Evolutionary conservation across 2,329 filamentous ascomycete species (phyloP).

Genomic region (Aspergillus phoenicis): DNA sequence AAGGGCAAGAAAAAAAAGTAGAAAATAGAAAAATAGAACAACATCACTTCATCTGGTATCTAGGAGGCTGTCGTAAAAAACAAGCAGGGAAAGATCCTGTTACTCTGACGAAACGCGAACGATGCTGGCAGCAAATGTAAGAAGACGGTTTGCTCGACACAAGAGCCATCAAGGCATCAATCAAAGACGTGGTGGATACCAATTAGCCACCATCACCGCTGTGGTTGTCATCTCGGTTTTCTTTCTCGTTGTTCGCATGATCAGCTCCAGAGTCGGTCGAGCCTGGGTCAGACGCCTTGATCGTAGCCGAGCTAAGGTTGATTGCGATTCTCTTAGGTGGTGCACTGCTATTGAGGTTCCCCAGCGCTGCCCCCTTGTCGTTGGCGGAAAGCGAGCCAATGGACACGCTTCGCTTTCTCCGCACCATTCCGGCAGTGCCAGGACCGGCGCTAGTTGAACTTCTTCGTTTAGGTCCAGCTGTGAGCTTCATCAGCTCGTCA

Average conservation of each 20-base stretch:
- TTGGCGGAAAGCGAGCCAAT: conserved; percentile 27
- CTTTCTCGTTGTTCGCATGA: conserved; percentile 32
- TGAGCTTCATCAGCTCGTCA: conserved; percentile 84
- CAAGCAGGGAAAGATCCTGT: conserved; percentile 17
- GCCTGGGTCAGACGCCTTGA: conserved; percentile 24
- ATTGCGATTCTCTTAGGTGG: conserved; percentile 45
- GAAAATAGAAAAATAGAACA: conserved; percentile 14
- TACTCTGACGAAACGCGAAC: conserved; percentile 14
- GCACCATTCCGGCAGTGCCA: conserved; percentile 34
- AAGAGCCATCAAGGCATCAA: conserved; percentile 11
- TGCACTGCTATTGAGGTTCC: conserved; percentile 18
- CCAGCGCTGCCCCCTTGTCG: conserved; percentile 31
- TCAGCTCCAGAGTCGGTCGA: conserved; percentile 18
- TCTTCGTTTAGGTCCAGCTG: conserved; percentile 52
- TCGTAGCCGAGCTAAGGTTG: conserved; percentile 37
- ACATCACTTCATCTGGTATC: conserved; percentile 31
- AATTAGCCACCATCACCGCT: conserved; percentile 25
- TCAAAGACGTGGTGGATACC: conserved; percentile 1
- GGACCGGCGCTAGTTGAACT: conserved; percentile 45
- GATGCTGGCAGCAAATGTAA: conserved; percentile 16
- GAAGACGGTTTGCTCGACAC: conserved; percentile 8
- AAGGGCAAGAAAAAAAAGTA: background rate
- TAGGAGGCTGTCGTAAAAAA: conserved; percentile 26
- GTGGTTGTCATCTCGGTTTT: conserved; percentile 33
- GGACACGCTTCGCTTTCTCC: conserved; percentile 38